A percentile compares a stretch with the other conserved stretches of the same genome.
Evolutionary conservation across 352 stramenopile species (phyloP).

Genomic region (Ophiocytium majus): DNA sequence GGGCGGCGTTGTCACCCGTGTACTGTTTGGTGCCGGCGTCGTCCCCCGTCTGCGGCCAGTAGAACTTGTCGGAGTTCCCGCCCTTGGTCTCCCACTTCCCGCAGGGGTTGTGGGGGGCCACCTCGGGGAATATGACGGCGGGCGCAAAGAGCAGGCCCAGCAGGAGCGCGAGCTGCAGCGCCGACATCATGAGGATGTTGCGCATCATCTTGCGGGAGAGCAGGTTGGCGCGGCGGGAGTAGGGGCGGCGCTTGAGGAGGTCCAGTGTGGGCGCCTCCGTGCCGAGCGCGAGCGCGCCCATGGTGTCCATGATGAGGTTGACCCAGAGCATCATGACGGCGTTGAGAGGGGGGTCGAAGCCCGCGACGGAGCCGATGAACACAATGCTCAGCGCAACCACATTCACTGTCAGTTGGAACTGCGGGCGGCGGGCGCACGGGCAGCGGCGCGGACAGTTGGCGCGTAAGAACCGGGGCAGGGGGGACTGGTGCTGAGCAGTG

Average conservation of each 20-base stretch:
- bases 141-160: constrained; percentile 36
- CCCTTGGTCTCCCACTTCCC: constrained; percentile 68
- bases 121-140: constrained; percentile 28
- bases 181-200: constrained; percentile 86
- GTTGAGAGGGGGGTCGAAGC: constrained; percentile 73
- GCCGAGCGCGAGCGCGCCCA: constrained; percentile 86
- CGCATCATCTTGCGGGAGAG: constrained; percentile 87
- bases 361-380: constrained; percentile 74
- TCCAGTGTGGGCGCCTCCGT: constrained; percentile 82
- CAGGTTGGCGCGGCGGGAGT: constrained; percentile 77
- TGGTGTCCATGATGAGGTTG: constrained; percentile 98
- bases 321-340: constrained; percentile 95
- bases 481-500: too few species aligned
- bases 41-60: neutral
- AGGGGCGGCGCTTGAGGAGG: constrained; percentile 83
- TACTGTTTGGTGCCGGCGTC: too few species aligned
- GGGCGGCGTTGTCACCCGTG: neutral
- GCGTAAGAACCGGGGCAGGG: too few species aligned
- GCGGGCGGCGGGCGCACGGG: too few species aligned
- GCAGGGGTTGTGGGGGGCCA: constrained; percentile 65
- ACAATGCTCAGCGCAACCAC: constrained; percentile 82
- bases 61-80: constrained; percentile 45
- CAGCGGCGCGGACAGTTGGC: too few species aligned
- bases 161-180: constrained; percentile 81
- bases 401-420: constrained; percentile 93